Evolutionary conservation across 2,329 filamentous ascomycete species (phyloP), one percentile per base, ranked within the genome.

Genomic region (Verticillium klebahnii): DNA sequence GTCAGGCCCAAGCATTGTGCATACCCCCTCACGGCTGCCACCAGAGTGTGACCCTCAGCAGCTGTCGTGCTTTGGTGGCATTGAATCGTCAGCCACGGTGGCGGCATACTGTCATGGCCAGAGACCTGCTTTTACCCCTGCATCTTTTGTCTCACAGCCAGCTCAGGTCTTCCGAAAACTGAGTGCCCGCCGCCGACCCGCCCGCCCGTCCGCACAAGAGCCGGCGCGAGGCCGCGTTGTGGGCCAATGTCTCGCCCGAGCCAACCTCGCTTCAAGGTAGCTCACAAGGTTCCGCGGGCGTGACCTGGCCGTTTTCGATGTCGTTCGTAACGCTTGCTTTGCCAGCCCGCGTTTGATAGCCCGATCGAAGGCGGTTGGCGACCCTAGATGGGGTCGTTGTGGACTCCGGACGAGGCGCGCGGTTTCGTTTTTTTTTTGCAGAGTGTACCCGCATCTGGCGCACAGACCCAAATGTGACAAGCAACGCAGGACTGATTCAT

Each of bases 401-500:
- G n/a, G 45, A 6, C n/a, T 45, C n/a, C 39, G 29, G 29, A 36
- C 9, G 11, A n/a, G n/a, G n/a, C 45, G 23, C n/a, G 19, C 45
- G 9, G 45, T 50, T 50, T 50, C 45, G 45, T 11, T 23, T 23
- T n/a, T 23, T 12, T n/a, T 9, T 36, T 8, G 11, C 19, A 25
- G 45, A 15, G 3, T 5, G 17, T 40, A 3, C 45, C 29, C 45
- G 45, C 5, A 9, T 14, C 7, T 50, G 7, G 45, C 45, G 58
- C 61, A 60, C 58, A 58, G 58, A 40, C 61, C 61, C n/a, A 40
- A 62, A 60, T 55, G 25, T 62, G 61, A 62, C 54, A 62, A 59
- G 34, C 60, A 58, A 60, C 23, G 39, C 25, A 34, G 37, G 36
- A 19, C 34, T 17, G 57, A 50, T 50, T 50, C 45, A n/a, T 50